These are phyloP conservation scores for Adenanthera pavonina DNA, from an alignment of 306 rosid species.

Conservation along the genomic window DNA sequence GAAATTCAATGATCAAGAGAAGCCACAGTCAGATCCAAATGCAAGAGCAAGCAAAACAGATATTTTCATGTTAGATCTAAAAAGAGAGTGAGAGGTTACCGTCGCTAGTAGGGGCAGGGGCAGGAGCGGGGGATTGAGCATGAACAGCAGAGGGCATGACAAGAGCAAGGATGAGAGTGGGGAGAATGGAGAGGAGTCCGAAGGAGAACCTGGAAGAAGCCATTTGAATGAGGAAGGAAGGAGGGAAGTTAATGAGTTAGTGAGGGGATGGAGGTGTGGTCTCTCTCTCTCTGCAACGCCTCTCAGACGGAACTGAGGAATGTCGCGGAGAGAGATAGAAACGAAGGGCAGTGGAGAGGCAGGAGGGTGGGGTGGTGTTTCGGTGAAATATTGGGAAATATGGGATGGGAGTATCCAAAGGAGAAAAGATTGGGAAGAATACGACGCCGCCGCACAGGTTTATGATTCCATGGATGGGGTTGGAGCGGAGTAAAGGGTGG, in stretches of 20 bases:
- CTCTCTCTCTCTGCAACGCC: slow-evolving; percentile 57
- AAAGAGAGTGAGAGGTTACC: slow-evolving; percentile 43
- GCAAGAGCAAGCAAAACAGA: neutral
- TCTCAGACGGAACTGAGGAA: slow-evolving; percentile 1
- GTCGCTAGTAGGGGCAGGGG: slow-evolving; percentile 77
- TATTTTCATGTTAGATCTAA: neutral
- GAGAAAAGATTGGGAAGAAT: neutral
- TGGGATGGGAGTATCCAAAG: neutral
- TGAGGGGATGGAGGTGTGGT: too few relatives aligned
- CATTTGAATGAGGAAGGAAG: slow-evolving; percentile 34
- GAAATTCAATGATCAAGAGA: neutral
- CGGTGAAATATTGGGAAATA: neutral
- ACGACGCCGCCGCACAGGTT: neutral
- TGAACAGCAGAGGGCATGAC: slow-evolving; percentile 50
- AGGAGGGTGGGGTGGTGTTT: neutral
- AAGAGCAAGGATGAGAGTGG: slow-evolving; percentile 45
- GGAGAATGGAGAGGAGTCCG: slow-evolving; percentile 42
- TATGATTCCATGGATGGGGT: neutral
- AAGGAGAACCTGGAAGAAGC: slow-evolving; percentile 44
- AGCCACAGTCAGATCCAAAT: neutral
- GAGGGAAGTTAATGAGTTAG: neutral
- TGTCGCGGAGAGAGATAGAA: slow-evolving; percentile 46
- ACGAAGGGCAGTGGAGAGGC: neutral
- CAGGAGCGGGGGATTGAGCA: slow-evolving; percentile 51
- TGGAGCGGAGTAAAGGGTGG: slow-evolving; percentile 2